A percentile compares a stretch with the other conserved stretches of the same genome.
phyloP scores from a whole-genome alignment of 331 rosid genomes.

The Cydonia oblonga region DNA sequence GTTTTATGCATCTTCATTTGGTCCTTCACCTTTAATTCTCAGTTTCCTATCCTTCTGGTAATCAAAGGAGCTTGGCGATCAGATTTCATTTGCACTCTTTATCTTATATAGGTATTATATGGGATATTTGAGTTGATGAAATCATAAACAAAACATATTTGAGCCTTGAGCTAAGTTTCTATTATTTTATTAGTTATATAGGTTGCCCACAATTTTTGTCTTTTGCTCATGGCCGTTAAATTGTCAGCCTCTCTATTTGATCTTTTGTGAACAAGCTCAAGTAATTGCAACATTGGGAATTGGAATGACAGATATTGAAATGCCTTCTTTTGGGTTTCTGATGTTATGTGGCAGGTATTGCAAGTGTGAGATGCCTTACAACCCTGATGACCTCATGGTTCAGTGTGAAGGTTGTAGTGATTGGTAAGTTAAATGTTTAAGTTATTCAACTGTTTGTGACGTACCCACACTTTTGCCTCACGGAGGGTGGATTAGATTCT shows the following conservation, averaged over 20 bases:
- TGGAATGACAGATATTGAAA: not conserved
- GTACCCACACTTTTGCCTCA: not conserved
- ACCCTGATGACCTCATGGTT: slow-evolving; percentile 95
- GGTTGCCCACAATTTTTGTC: not conserved
- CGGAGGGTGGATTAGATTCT: not conserved
- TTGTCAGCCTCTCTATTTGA: not conserved
- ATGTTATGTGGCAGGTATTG: slow-evolving; percentile 65
- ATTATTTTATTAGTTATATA: not conserved
- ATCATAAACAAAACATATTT: not conserved
- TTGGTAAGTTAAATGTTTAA: slow-evolving; percentile 46
- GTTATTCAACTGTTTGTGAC: not conserved
- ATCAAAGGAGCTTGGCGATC: not conserved
- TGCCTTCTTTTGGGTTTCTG: not conserved
- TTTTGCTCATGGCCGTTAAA: not conserved
- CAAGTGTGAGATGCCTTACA: slow-evolving; percentile 99
- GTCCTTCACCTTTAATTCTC: not conserved
- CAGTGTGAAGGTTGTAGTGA: slow-evolving; percentile 93
- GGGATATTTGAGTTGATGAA: not conserved
- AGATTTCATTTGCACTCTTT: not conserved
- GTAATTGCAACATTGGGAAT: not conserved
- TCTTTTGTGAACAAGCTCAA: not conserved
- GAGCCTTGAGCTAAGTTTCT: not conserved
- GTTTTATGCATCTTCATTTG: not conserved
- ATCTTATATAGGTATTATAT: not conserved
- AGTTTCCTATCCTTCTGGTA: not conserved